Evolutionary conservation across 139 green algal genomes (phyloP), one percentile per base, ranked within the genome.

Genomic region (Chlorella sp.): DNA sequence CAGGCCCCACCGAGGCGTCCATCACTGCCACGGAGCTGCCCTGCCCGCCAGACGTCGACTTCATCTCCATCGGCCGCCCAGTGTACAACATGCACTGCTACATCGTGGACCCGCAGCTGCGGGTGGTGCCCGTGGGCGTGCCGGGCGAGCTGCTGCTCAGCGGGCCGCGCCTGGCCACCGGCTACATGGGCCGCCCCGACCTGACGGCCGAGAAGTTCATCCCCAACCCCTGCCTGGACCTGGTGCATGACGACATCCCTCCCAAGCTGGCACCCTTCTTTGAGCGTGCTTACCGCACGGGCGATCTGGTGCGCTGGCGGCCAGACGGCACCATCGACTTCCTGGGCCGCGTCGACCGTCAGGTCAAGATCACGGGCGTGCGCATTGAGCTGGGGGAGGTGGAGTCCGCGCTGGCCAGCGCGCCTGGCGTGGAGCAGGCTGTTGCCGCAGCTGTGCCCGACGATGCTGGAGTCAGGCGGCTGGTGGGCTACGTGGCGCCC

Each of bases 361-460:
- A 88, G 79, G 83, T 91, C 53, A 89, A 91, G 76, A 75, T 91
- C 38, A 73, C 75, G 33, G 86, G 86, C 25, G 76, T 89, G 46
- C 61, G 84, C 29, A 87, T 91, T 51, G 86, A 91, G 77, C 53
- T 91, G 62, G 79, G 77, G 12, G 86, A 91, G 77, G 67, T 89
- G 23, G 86, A 91, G 43, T 45, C 76, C 11, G 70, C 55, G n/a
- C 40, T 86, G 58, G 43, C 45, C 15, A 61, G 31, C 38, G 53
- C 48, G 33, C 43, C 42, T 40, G 41, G 70, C 55, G 51, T 67
- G 66, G 45, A 15, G 67, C 56, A 50, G 60, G 38, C 17, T 38
- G 73, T 72, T n/a, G 73, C 60, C n/a, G n/a, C 45, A 9, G 59
- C 31, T 15, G 43, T 60, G 27, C 14, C 27, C 45, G 59, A 55